A percentile compares a stretch with the other conserved stretches of the same genome.
Conservation (phyloP, 768 basidiomycete genomes). For the Phlebiopsis flavidoalba region DNA sequence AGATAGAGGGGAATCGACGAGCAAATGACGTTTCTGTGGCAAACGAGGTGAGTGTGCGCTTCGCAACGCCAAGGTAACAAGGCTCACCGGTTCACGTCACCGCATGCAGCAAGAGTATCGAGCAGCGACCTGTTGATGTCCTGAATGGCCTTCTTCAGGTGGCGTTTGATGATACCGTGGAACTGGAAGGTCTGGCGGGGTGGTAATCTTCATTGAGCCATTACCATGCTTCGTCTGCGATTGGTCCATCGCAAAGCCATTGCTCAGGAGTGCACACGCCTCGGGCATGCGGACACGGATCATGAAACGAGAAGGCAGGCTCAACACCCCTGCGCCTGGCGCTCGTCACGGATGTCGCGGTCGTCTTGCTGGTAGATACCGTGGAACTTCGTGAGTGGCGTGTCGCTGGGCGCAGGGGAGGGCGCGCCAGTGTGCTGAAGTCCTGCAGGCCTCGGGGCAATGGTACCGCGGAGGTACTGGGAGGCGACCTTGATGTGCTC, state of each 20-base stretch:
- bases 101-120: constrained; percentile 97
- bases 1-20: constrained; percentile 87
- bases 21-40: constrained; percentile 80
- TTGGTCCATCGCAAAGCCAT: constrained; percentile 96
- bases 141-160: constrained; percentile 94
- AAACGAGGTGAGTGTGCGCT: neutral
- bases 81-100: constrained; percentile 88
- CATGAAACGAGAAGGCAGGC: constrained; percentile 97
- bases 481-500: constrained; percentile 99
- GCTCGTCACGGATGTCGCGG: constrained; percentile 96
- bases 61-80: neutral
- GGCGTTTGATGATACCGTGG: constrained; percentile 97
- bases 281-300: constrained; percentile 93
- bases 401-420: constrained; percentile 86
- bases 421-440: constrained; percentile 57
- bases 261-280: constrained; percentile 90
- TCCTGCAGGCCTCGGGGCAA: constrained; percentile 86
- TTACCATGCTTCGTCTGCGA: constrained; percentile 94
- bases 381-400: constrained; percentile 97
- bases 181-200: constrained; percentile 98
- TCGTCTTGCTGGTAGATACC: constrained; percentile 97
- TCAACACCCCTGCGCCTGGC: constrained; percentile 88
- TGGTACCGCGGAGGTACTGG: constrained; percentile 91
- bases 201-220: constrained; percentile 95
- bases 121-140: constrained; percentile 87